These are phyloP conservation scores for Pelargonium fulgidum DNA, from an alignment of 441 rosid species.

Conservation along the genomic window DNA sequence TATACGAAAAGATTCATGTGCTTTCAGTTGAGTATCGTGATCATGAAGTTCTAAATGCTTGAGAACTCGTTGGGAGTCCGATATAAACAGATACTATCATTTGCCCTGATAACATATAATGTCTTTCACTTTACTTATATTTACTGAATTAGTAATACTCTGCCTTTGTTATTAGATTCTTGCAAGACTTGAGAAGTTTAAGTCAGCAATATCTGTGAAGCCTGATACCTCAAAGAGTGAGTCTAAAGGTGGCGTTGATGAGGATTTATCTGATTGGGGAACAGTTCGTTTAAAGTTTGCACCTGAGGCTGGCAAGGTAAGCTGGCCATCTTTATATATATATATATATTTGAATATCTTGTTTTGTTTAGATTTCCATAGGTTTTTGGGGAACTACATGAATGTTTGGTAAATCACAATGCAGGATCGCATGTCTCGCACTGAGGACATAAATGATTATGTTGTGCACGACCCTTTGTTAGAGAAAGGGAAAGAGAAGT, in stretches of 20 bases:
- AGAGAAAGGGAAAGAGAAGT: conserved; percentile 93
- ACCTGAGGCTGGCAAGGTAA: conserved; percentile 67
- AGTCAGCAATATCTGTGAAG: conserved; percentile 45
- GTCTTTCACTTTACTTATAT: neutral
- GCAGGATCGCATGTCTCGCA: conserved; percentile 74
- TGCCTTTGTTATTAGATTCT: conserved; percentile 40
- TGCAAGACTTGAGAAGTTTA: conserved; percentile 67
- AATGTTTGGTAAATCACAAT: neutral
- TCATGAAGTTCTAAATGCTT: neutral
- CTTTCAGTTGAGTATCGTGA: neutral
- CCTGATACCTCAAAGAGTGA: conserved; percentile 33
- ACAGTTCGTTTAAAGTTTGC: conserved; percentile 48
- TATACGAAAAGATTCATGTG: neutral
- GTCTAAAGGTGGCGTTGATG: conserved; percentile 35
- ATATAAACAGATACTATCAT: too few species aligned
- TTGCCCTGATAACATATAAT: too few species aligned
- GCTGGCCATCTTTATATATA: neutral
- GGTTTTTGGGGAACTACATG: neutral
- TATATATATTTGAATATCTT: too few species aligned
- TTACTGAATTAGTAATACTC: neutral
- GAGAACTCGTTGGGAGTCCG: neutral
- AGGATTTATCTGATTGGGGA: conserved; percentile 74
- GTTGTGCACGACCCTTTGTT: conserved; percentile 87
- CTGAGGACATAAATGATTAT: conserved; percentile 73
- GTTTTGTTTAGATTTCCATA: neutral